Percentiles rank a stretch among this genome's conserved stretches.
phyloP scores from a whole-genome alignment of 352 stramenopile species.

The Globisporangium perplexum region DNA sequence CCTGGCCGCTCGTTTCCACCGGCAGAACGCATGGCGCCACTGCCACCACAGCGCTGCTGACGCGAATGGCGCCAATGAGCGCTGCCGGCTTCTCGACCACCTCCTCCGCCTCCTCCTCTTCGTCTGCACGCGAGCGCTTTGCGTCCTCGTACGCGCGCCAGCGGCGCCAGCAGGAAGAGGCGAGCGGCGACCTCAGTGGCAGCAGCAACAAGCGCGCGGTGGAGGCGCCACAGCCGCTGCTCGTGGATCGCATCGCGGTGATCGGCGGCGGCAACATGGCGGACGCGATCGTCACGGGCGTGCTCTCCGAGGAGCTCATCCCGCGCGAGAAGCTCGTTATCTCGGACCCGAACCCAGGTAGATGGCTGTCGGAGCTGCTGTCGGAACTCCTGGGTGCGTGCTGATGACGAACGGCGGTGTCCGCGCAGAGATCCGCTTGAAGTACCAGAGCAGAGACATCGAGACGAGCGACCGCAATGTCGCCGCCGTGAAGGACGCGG shows the following conservation, averaged over 20 bases:
- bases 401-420: not conserved
- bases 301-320: constrained; percentile 67
- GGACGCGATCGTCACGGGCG: constrained; percentile 80
- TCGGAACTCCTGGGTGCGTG: not conserved
- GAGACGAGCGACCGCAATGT: constrained; percentile 58
- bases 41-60: not conserved
- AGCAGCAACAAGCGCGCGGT: not conserved
- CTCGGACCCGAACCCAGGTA: constrained; percentile 65
- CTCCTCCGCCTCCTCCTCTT: too few relatives aligned
- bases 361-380: too few relatives aligned
- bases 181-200: constrained; percentile 5
- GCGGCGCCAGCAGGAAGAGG: constrained; percentile 3
- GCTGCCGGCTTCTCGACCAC: constrained; percentile 2
- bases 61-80: not conserved
- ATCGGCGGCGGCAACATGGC: constrained; percentile 90
- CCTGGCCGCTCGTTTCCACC: not conserved
- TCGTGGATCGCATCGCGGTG: constrained; percentile 56
- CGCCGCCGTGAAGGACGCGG: constrained; percentile 59
- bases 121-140: constrained; percentile 10
- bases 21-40: not conserved
- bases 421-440: constrained; percentile 39
- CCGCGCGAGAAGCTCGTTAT: constrained; percentile 67
- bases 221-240: constrained; percentile 17
- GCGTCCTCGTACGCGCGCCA: constrained; percentile 14
- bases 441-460: constrained; percentile 56